Evolutionary conservation across 179 eudicot species (phyloP).

Genomic region (Monotropa hypopitys): DNA sequence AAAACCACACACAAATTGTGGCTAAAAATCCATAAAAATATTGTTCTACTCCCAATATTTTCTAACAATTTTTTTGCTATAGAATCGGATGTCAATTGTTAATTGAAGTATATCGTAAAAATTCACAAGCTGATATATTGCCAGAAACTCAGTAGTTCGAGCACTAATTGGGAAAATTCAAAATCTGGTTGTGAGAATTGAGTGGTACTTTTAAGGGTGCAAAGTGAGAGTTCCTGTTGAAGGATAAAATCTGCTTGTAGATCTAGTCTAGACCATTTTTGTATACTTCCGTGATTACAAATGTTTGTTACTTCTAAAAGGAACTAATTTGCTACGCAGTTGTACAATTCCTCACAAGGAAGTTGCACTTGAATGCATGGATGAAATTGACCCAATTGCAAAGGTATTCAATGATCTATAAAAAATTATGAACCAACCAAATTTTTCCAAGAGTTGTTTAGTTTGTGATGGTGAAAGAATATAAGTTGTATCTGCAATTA

Average conservation of each 20-base stretch:
- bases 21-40: too few relatives aligned
- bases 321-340: slow-evolving; percentile 21
- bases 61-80: background rate
- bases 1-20: too few relatives aligned
- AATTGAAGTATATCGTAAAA: background rate
- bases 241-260: background rate
- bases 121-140: background rate
- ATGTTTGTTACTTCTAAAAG: background rate
- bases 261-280: background rate
- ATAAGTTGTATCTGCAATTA: background rate
- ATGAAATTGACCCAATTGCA: slow-evolving; percentile 71
- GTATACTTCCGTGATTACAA: background rate
- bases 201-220: background rate
- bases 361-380: slow-evolving; percentile 47
- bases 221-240: background rate
- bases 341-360: slow-evolving; percentile 86
- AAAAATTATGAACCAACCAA: background rate
- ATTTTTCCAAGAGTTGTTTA: background rate
- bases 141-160: background rate
- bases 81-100: background rate
- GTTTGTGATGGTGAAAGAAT: background rate
- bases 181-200: background rate
- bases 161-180: background rate
- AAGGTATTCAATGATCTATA: slow-evolving; percentile 33
- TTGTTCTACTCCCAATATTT: too few relatives aligned